Percentiles rank a stretch among this genome's conserved stretches.
phyloP scores from a whole-genome alignment of 805 yeast genomes.

The Lachancea quebecensis region DNA sequence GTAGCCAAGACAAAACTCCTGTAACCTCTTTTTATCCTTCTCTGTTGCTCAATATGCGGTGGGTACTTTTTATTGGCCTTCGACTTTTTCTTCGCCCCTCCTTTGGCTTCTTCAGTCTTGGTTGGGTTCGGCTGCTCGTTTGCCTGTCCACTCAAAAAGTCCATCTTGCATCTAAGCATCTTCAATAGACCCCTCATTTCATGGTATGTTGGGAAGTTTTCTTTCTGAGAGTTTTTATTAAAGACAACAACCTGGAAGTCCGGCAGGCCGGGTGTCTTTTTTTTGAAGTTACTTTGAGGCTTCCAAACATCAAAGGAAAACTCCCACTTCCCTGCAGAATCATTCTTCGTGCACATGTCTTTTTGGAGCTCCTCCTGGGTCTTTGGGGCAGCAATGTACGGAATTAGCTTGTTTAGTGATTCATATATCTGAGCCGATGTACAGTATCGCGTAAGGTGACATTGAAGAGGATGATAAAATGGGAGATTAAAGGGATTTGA shows the following conservation, averaged over 20 bases:
- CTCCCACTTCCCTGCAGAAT: constrained; percentile 10
- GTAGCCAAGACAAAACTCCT: constrained; percentile 54
- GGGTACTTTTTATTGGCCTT: constrained; percentile 7
- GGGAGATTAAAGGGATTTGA: constrained; percentile 13
- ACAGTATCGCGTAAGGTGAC: constrained; percentile 16
- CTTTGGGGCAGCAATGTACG: constrained; percentile 16
- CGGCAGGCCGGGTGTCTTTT: constrained; percentile 61
- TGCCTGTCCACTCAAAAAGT: not conserved
- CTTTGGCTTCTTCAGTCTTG: not conserved
- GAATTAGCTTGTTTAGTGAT: constrained; percentile 26
- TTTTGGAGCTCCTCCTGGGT: constrained; percentile 8
- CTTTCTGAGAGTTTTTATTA: constrained; percentile 34
- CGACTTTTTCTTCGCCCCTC: constrained; percentile 1
- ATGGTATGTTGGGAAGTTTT: constrained; percentile 40
- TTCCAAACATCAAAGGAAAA: constrained; percentile 74
- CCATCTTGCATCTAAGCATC: constrained; percentile 28
- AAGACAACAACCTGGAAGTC: constrained; percentile 66
- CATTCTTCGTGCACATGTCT: not conserved
- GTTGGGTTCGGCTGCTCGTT: not conserved
- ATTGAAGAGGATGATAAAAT: constrained; percentile 11
- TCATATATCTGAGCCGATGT: constrained; percentile 27
- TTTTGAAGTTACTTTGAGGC: constrained; percentile 65
- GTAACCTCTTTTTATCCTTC: constrained; percentile 45
- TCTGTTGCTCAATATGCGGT: constrained; percentile 29
- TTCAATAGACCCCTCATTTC: constrained; percentile 37